Percentiles rank a stretch among this genome's conserved stretches.
Evolutionary conservation across 768 basidiomycete genomes (phyloP).

Genomic region (Boletus rex-veris): DNA sequence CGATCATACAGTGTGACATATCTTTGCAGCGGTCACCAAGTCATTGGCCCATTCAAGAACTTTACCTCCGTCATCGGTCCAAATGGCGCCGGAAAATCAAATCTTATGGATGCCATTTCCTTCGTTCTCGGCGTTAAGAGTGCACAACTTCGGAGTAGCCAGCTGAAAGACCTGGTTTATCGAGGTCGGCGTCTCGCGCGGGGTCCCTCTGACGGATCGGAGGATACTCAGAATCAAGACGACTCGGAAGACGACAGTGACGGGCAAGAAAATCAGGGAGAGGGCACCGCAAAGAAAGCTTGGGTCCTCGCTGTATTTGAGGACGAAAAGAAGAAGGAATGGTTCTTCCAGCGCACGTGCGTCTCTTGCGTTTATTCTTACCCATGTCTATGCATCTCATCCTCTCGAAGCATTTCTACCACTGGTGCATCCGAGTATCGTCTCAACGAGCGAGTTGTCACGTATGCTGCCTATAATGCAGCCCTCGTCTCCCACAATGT

Average conservation of each 20-base stretch:
- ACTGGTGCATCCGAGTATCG: conserved; percentile 89
- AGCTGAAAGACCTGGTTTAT: conserved; percentile 94
- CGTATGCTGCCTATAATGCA: conserved; percentile 85
- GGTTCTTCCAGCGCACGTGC: conserved; percentile 89
- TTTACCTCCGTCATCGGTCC: conserved; percentile 98
- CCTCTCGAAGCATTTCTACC: conserved; percentile 67
- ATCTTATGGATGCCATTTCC: conserved; percentile 99
- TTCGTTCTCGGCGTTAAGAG: conserved; percentile 98
- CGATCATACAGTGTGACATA: conserved; percentile 1
- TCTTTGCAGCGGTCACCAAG: conserved; percentile 63
- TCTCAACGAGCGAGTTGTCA: conserved; percentile 75
- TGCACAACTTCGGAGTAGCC: conserved; percentile 86
- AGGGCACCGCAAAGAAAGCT: conserved; percentile 86
- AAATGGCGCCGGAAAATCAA: conserved; percentile 98
- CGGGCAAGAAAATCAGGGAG: conserved; percentile 53
- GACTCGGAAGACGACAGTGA: conserved; percentile 50
- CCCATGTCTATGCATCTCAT: not conserved
- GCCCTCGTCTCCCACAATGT: conserved; percentile 89
- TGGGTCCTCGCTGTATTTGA: conserved; percentile 94
- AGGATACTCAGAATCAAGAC: conserved; percentile 41
- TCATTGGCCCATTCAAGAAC: conserved; percentile 85
- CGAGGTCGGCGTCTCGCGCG: conserved; percentile 75
- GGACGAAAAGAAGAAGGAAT: conserved; percentile 76
- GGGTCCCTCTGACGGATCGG: conserved; percentile 41
- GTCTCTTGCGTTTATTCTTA: conserved; percentile 31